phyloP scores from a whole-genome alignment of 768 basidiomycete genomes.

The Arthromyces matolae region DNA sequence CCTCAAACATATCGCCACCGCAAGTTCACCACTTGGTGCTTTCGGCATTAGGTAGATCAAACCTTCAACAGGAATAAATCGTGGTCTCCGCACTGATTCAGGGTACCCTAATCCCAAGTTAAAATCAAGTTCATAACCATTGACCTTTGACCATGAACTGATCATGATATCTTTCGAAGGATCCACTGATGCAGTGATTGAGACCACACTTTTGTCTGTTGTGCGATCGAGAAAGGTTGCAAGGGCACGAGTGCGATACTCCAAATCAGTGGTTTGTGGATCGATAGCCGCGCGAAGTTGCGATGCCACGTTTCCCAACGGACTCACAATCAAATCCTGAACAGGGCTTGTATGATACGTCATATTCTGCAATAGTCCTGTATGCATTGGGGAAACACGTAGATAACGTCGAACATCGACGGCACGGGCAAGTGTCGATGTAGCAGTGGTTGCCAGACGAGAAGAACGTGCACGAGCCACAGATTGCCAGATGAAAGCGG shows the following conservation, averaged over 20 bases:
- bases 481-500: conserved; percentile 25
- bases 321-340: conserved; percentile 12
- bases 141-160: conserved; percentile 25
- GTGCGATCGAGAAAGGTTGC: conserved; percentile 18
- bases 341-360: conserved; percentile 15
- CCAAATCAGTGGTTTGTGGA: conserved; percentile 16
- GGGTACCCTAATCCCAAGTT: conserved; percentile 21
- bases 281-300: conserved; percentile 22
- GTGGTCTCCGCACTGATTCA: conserved; percentile 25
- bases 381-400: conserved; percentile 18
- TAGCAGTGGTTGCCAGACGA: conserved; percentile 12
- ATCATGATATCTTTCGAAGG: conserved; percentile 22
- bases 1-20: conserved; percentile 20
- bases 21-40: conserved; percentile 19
- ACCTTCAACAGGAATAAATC: conserved; percentile 21
- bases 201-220: conserved; percentile 12
- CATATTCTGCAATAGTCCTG: conserved; percentile 26
- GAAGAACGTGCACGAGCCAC: conserved; percentile 22
- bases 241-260: conserved; percentile 17
- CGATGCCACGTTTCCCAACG: conserved; percentile 21
- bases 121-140: conserved; percentile 22
- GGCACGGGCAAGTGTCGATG: conserved; percentile 21
- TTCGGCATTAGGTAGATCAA: conserved; percentile 25
- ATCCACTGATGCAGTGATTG: conserved; percentile 18
- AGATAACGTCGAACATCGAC: conserved; percentile 24